A percentile compares a stretch with the other conserved stretches of the same genome.
These are phyloP conservation scores for Camelina sativa DNA, from an alignment of 345 rosid species.

Conservation along the genomic window DNA sequence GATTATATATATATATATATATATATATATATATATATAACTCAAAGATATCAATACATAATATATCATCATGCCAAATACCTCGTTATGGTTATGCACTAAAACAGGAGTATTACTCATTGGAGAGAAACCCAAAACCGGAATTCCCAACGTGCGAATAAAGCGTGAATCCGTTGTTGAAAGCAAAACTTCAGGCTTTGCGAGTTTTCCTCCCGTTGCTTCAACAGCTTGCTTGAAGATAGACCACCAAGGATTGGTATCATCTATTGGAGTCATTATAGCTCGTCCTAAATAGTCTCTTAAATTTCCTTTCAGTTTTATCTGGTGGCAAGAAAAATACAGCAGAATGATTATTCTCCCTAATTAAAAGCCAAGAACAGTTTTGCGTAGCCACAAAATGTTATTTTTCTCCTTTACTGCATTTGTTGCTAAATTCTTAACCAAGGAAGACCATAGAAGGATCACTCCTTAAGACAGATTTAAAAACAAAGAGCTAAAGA, in stretches of 20 bases:
- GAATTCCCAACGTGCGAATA: constrained; percentile 70
- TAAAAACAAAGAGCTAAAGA: no score
- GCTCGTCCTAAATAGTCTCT: constrained; percentile 67
- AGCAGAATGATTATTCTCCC: no score
- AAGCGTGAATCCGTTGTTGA: constrained; percentile 91
- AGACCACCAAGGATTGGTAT: constrained; percentile 90
- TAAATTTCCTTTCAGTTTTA: constrained; percentile 60
- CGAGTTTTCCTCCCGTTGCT: constrained; percentile 80
- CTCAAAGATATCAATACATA: background rate
- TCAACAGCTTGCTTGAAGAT: constrained; percentile 70
- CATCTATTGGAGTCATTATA: constrained; percentile 64
- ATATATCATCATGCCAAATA: constrained; percentile 31
- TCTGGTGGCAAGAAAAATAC: constrained; percentile 43
- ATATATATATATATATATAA: background rate
- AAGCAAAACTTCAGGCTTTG: constrained; percentile 82
- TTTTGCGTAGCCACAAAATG: no score
- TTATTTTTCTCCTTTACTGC: no score
- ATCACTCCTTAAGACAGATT: no score
- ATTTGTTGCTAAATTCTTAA: no score
- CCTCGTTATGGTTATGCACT: constrained; percentile 94
- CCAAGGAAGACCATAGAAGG: no score
- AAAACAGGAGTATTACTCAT: constrained; percentile 80
- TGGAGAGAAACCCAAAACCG: constrained; percentile 84
- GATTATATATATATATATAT: background rate
- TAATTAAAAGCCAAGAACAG: no score